Percentiles rank a stretch among this genome's conserved stretches.
Conservation (phyloP, 768 basidiomycete species). For the Jaapia argillacea region DNA sequence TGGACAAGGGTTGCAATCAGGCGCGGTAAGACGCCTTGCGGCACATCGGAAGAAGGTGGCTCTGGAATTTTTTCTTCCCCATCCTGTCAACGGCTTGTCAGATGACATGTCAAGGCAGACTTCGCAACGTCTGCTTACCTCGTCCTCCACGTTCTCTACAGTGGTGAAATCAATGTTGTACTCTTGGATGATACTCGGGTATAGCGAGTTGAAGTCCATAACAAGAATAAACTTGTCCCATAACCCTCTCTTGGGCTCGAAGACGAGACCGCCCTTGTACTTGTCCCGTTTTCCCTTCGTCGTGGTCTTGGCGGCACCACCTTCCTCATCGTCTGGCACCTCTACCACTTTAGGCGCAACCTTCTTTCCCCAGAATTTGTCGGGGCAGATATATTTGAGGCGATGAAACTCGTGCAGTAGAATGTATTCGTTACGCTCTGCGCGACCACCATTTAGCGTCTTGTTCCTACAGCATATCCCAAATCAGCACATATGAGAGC, state of each 20-base stretch:
- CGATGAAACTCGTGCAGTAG: constrained; percentile 95
- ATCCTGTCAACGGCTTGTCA: constrained; percentile 20
- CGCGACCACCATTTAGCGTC: constrained; percentile 93
- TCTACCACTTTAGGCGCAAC: constrained; percentile 39
- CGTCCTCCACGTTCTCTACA: constrained; percentile 61
- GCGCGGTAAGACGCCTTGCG: constrained; percentile 88
- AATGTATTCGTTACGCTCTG: constrained; percentile 99
- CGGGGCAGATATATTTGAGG: constrained; percentile 92
- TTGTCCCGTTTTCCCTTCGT: constrained; percentile 78
- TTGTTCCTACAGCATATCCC: constrained; percentile 62
- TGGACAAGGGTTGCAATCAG: constrained; percentile 95
- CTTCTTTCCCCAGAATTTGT: constrained; percentile 85
- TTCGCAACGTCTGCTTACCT: constrained; percentile 22
- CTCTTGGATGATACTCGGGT: constrained; percentile 99
- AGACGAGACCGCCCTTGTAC: constrained; percentile 97
- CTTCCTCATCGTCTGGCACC: constrained; percentile 43
- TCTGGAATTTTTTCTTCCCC: constrained; percentile 86
- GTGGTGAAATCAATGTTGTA: constrained; percentile 99
- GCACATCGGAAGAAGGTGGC: constrained; percentile 58
- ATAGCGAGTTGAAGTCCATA: constrained; percentile 99
- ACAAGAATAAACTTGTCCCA: constrained; percentile 97
- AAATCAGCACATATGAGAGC: background rate
- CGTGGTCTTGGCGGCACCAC: constrained; percentile 28
- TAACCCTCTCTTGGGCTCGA: constrained; percentile 89
- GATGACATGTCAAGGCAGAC: background rate